Base-by-base conservation (phyloP, 1,139 yeast genomes). In the Yarrowia galli region DNA sequence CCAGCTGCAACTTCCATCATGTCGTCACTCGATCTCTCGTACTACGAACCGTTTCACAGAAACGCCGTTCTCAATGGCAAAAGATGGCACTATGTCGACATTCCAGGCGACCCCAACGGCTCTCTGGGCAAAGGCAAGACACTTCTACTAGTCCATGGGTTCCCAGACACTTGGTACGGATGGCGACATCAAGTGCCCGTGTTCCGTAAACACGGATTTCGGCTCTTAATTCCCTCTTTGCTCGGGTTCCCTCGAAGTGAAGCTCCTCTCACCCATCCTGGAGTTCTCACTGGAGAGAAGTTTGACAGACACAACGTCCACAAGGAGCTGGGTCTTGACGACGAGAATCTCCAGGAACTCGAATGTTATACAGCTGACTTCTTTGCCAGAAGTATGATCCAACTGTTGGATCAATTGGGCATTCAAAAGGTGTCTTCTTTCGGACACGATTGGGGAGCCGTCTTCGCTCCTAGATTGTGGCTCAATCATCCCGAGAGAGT, bases 11-110 rank as follows among this genome's bases (percentile, higher is more conserved):
- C 20, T 20, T 15, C 15, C 43, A 54, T 56, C 38, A 58, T 58
- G 51, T 58, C 64, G 5, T 18, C 38, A 2, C 65, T 60, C 12
- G 28, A 15, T 9, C 42, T 60, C 16, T 23, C 45, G 3, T 65
- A 63, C 36, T 63, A 63, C 48, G 67, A 63, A n/a, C 61, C 61
- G 16, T 63, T 48, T 32, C 67, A 63, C 28, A 25, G 48, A 36
- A 48, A 63, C 15, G 61, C 67, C 36, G 38, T 63, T 6, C 36
- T 63, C 36, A 46, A 63, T 36, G 67, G 67, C 60, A 63, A 51
- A 49, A 32, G 67, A 63, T 63, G 67, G 67, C 67, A 63, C 40
- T 63, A 63, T 49, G 46, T 63, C 3, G 67, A 63, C 46, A 36
- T 63, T 16, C 67, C 67, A 5, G 60, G 60, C 12, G 42, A 48